Conservation (phyloP, 2,329 filamentous ascomycete genomes). For the Aspergillus aculeatinus region DNA sequence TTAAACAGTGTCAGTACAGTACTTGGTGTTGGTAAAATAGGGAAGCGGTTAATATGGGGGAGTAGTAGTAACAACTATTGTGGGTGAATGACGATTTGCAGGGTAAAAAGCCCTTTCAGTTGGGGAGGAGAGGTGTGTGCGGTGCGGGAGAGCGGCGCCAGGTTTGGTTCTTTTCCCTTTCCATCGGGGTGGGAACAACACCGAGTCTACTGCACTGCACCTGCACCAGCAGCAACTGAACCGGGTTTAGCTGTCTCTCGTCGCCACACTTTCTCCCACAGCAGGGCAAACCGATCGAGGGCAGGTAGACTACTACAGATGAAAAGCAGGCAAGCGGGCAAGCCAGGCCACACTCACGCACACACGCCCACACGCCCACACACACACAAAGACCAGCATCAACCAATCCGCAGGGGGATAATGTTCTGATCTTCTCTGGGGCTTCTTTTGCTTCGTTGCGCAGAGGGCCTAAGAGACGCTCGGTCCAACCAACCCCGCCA, state of each 20-base stretch:
- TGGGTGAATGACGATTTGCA: slow-evolving; percentile 9
- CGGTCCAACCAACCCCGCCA: slow-evolving; percentile 25
- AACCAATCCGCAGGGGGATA: slow-evolving; percentile 6
- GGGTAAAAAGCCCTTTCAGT: slow-evolving; percentile 3
- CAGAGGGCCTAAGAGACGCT: slow-evolving; percentile 19
- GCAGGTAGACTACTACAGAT: background rate
- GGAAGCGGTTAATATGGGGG: background rate
- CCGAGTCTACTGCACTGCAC: background rate
- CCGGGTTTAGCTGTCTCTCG: slow-evolving; percentile 14
- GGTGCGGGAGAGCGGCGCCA: slow-evolving; percentile 19
- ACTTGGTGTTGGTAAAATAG: background rate
- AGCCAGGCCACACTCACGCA: background rate
- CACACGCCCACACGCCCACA: background rate
- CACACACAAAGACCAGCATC: background rate
- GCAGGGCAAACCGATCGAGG: slow-evolving; percentile 1
- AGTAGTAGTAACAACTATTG: background rate
- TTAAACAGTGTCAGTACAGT: background rate
- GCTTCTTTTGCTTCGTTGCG: slow-evolving; percentile 22
- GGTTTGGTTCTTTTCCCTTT: slow-evolving; percentile 12
- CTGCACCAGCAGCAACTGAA: slow-evolving; percentile 1
- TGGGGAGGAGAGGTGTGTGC: background rate
- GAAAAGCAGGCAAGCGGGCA: no score
- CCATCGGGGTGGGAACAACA: slow-evolving; percentile 7
- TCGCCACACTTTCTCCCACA: slow-evolving; percentile 15
- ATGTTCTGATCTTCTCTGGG: slow-evolving; percentile 22